Conservation (phyloP, 192 early-diverging fungal species). For the Entomortierella parvispora region DNA sequence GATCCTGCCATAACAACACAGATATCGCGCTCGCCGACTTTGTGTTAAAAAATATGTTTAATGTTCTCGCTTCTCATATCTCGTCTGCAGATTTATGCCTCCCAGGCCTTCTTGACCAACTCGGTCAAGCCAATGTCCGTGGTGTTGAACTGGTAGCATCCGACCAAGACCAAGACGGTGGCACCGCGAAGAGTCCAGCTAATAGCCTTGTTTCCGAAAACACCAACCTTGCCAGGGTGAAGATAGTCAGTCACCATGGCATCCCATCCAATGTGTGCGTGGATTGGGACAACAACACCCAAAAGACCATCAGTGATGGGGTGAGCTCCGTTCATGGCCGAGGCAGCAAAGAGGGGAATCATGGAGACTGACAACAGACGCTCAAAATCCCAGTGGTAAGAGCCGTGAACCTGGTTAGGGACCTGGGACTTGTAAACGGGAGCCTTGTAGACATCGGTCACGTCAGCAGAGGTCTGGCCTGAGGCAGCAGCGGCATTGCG, state of each 20-base stretch:
- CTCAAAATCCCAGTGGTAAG: conserved; percentile 97
- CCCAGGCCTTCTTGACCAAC: conserved; percentile 86
- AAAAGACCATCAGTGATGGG: conserved; percentile 90
- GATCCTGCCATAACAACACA: too few species aligned
- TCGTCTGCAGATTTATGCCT: conserved; percentile 81
- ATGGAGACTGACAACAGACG: conserved; percentile 81
- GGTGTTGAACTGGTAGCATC: conserved; percentile 95
- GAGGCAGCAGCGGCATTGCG: conserved; percentile 19
- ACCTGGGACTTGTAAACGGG: conserved; percentile 56
- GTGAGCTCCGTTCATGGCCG: conserved; percentile 81
- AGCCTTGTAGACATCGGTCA: conserved; percentile 50
- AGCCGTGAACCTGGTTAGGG: conserved; percentile 80
- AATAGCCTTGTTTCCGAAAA: conserved; percentile 66
- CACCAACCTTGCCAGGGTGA: conserved; percentile 69
- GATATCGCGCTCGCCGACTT: too few species aligned
- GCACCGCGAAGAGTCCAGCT: conserved; percentile 72
- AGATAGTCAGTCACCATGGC: conserved; percentile 87
- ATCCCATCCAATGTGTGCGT: conserved; percentile 89
- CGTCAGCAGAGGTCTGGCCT: conserved; percentile 22
- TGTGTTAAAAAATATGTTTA: too few species aligned
- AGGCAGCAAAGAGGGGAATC: conserved; percentile 81
- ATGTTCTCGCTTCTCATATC: too few species aligned
- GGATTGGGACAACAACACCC: conserved; percentile 90
- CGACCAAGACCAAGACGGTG: conserved; percentile 82
- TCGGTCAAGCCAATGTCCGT: conserved; percentile 95